phyloP scores from a whole-genome alignment of 177 flowering plant genomes.

The Vitis hybrid region DNA sequence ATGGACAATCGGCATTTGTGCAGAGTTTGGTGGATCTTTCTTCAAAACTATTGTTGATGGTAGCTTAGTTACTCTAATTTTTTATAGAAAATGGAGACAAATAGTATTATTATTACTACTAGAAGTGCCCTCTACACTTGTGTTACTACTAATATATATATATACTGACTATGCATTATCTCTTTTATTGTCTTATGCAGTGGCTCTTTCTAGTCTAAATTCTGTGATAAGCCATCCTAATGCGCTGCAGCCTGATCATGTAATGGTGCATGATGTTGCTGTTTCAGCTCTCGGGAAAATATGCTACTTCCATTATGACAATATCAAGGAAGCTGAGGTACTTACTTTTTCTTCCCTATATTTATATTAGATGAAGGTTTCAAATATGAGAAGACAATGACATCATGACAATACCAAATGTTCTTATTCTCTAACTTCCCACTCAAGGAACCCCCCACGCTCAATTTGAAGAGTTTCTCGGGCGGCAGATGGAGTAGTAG shows the following conservation, averaged over 20 bases:
- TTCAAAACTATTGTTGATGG: constrained; percentile 77
- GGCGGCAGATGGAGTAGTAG: too few species aligned
- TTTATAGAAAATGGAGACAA: too few species aligned
- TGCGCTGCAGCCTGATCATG: constrained; percentile 65
- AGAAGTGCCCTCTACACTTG: too few species aligned
- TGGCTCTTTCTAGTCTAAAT: constrained; percentile 81
- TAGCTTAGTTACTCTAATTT: constrained; percentile 7
- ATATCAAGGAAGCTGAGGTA: constrained; percentile 84
- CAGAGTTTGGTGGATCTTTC: constrained; percentile 69
- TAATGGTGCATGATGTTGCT: constrained; percentile 93
- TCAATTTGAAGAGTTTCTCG: too few species aligned
- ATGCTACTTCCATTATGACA: constrained; percentile 75
- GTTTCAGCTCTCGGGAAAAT: constrained; percentile 92
- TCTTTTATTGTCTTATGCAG: constrained; percentile 33
- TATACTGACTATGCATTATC: too few species aligned
- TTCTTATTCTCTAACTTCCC: too few species aligned
- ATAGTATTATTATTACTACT: too few species aligned
- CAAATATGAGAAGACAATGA: too few species aligned
- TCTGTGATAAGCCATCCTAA: constrained; percentile 68
- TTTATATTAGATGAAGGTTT: too few species aligned
- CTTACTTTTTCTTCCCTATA: background rate
- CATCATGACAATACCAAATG: too few species aligned
- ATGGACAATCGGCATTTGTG: constrained; percentile 87
- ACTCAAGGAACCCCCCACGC: too few species aligned
- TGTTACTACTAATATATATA: too few species aligned